These are phyloP conservation scores for Macaranga tanarius DNA, from an alignment of 441 rosid genomes.

Conservation along the genomic window DNA sequence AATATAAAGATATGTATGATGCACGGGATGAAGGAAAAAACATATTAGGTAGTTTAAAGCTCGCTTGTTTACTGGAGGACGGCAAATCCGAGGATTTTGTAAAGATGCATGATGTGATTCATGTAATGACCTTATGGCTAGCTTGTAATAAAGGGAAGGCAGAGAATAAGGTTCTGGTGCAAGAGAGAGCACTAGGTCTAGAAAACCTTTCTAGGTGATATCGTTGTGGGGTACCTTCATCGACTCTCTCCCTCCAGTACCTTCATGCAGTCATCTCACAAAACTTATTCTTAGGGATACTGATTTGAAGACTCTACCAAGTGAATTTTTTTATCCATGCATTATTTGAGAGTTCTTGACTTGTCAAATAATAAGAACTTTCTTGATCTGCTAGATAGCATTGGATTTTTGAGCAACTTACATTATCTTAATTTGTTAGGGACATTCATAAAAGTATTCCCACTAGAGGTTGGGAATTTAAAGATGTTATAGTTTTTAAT, in stretches of 20 bases:
- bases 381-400: neutral
- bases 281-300: conserved; percentile 18
- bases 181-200: neutral
- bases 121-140: conserved; percentile 23
- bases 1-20: too few species aligned
- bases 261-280: conserved; percentile 12
- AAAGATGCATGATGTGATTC: conserved; percentile 24
- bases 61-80: conserved; percentile 16
- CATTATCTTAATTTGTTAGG: conserved; percentile 29
- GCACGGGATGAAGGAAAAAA: neutral
- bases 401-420: conserved; percentile 12
- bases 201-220: conserved; percentile 10
- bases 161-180: conserved; percentile 11
- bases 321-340: conserved; percentile 11
- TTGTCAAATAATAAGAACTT: conserved; percentile 19
- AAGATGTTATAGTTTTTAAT: conserved; percentile 5
- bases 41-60: conserved; percentile 15
- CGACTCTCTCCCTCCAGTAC: neutral
- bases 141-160: too few species aligned
- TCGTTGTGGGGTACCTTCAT: conserved; percentile 9
- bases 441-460: neutral
- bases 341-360: conserved; percentile 21
- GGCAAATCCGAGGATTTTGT: neutral
- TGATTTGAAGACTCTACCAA: conserved; percentile 5
- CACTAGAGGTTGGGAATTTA: conserved; percentile 9